These are phyloP conservation scores for Oryza brachyantha DNA, from an alignment of 176 grass and related monocot species.

Conservation along the genomic window DNA sequence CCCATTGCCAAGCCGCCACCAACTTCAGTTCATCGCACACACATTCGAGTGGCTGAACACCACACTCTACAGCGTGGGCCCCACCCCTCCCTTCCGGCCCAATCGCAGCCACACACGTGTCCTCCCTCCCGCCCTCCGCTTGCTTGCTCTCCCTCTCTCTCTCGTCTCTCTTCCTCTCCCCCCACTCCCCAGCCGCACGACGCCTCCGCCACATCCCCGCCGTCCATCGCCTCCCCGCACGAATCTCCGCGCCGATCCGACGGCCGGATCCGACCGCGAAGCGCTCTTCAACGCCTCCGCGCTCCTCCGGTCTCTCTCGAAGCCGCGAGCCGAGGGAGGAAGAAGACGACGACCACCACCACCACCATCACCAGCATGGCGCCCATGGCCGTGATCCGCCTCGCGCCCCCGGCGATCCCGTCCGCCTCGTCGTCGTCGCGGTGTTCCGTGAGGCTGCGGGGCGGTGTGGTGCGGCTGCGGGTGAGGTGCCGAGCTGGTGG, in stretches of 20 bases:
- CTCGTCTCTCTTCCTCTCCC: no score
- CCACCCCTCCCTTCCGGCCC: neutral
- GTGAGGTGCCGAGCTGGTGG: constrained; percentile 29
- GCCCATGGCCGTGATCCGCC: constrained; percentile 42
- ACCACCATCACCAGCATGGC: neutral
- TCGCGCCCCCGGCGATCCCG: constrained; percentile 19
- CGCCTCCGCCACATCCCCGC: neutral
- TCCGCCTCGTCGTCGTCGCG: neutral
- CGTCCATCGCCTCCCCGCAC: neutral
- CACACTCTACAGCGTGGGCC: neutral
- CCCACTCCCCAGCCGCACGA: constrained; percentile 13
- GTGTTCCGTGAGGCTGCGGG: neutral
- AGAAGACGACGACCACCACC: no score
- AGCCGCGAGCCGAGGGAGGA: neutral
- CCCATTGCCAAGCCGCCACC: neutral
- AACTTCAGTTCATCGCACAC: neutral
- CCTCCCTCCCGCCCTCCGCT: neutral
- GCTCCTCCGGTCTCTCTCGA: constrained; percentile 8
- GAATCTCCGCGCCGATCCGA: neutral
- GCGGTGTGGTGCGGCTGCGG: neutral
- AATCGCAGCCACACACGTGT: constrained; percentile 21
- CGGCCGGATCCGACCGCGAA: no score
- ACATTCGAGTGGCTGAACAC: neutral
- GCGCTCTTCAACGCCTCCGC: neutral
- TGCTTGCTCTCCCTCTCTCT: constrained; percentile 12